phyloP scores from a whole-genome alignment of 495 filamentous ascomycete genomes.

The Xylaria acuta region DNA sequence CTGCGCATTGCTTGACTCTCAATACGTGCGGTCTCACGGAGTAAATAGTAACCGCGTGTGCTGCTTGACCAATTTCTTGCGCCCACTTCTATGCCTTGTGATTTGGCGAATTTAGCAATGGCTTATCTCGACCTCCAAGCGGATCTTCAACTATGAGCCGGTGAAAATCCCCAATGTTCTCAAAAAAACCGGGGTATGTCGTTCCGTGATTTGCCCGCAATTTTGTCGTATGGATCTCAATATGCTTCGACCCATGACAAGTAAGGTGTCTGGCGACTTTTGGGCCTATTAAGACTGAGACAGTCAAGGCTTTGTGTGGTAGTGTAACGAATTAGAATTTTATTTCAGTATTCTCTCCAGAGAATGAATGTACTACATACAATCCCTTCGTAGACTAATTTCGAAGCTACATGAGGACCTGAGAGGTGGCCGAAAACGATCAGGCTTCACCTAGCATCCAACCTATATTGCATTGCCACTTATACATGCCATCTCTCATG shows the following conservation, averaged over 20 bases:
- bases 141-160: neutral
- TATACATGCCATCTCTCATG: neutral
- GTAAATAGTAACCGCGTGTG: slow-evolving; percentile 16
- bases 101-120: neutral
- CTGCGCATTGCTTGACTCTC: slow-evolving; percentile 18
- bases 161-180: neutral
- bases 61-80: neutral
- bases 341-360: neutral
- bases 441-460: neutral
- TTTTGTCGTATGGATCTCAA: neutral
- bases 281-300: too few relatives aligned
- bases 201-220: neutral
- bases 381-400: neutral
- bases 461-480: neutral
- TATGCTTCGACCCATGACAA: neutral
- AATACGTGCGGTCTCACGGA: slow-evolving; percentile 21
- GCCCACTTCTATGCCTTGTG: neutral
- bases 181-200: neutral
- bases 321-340: neutral
- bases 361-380: slow-evolving; percentile 2
- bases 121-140: neutral
- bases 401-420: neutral
- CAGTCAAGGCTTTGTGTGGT: neutral
- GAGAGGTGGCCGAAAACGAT: neutral
- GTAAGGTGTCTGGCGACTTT: too few relatives aligned